Percentiles rank a stretch among this genome's conserved stretches.
Conservation (phyloP, 805 yeast species). For the Wickerhamiella sergipiensis region DNA sequence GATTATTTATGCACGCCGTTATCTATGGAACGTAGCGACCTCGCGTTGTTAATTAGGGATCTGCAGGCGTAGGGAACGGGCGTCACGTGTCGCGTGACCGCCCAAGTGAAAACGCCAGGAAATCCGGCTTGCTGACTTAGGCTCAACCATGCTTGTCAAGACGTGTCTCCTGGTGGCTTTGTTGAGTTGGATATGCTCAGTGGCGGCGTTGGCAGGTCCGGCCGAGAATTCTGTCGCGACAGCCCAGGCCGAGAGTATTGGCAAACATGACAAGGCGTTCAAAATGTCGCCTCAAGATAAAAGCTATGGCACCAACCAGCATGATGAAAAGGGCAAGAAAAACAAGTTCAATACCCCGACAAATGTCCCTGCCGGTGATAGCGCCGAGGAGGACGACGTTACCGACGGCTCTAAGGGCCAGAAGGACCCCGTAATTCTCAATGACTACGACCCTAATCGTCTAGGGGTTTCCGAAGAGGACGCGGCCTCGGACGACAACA, state of each 20-base stretch:
- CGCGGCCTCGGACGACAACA: slow-evolving; percentile 5
- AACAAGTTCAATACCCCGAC: slow-evolving; percentile 18
- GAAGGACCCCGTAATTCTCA: slow-evolving; percentile 20
- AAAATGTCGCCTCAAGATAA: slow-evolving; percentile 26
- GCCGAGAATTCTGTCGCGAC: not conserved
- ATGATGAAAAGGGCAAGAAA: slow-evolving; percentile 11
- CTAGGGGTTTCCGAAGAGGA: slow-evolving; percentile 21
- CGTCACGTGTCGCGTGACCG: not conserved
- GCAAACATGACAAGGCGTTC: slow-evolving; percentile 20
- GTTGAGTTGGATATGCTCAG: not conserved
- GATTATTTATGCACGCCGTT: no score
- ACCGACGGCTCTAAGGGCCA: not conserved
- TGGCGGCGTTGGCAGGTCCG: not conserved
- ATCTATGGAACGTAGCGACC: no score
- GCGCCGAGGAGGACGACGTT: slow-evolving; percentile 2
- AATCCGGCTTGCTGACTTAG: not conserved
- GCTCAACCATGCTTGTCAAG: not conserved
- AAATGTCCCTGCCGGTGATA: slow-evolving; percentile 14
- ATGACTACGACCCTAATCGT: slow-evolving; percentile 26
- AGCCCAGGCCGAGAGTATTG: slow-evolving; percentile 6
- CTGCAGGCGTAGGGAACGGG: not conserved
- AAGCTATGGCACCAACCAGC: slow-evolving; percentile 14
- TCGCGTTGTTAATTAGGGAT: not conserved
- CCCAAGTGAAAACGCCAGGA: not conserved
- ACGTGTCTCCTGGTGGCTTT: not conserved